Evolutionary conservation across 1,139 yeast species (phyloP).

Genomic region (Pichia sp.): DNA sequence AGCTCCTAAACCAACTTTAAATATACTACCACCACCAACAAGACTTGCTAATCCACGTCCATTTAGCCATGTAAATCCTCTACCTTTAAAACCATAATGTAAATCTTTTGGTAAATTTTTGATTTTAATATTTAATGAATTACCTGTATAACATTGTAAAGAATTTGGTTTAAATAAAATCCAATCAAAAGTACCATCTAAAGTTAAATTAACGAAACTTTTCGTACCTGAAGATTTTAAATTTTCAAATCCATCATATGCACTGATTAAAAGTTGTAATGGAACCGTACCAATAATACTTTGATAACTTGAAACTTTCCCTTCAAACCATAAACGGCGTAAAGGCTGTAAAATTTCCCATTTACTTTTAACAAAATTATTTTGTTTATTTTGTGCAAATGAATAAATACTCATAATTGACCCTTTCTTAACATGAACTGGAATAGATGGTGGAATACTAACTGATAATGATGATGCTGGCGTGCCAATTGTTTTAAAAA

Average conservation of each 20-base stretch:
- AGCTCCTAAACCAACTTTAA: conserved; percentile 39
- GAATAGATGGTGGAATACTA: conserved; percentile 52
- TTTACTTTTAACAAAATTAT: conserved; percentile 14
- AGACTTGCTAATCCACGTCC: conserved; percentile 58
- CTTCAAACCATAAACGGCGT: conserved; percentile 38
- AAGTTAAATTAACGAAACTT: conserved; percentile 38
- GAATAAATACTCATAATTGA: conserved; percentile 40
- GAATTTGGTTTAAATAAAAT: conserved; percentile 44
- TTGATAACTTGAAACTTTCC: conserved; percentile 35
- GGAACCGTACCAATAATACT: conserved; percentile 44
- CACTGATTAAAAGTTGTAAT: conserved; percentile 38
- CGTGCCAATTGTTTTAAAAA: conserved; percentile 38
- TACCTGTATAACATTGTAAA: conserved; percentile 48
- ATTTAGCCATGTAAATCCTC: conserved; percentile 43
- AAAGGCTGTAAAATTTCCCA: conserved; percentile 35
- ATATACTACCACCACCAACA: conserved; percentile 53
- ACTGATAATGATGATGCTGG: conserved; percentile 42
- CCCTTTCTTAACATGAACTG: conserved; percentile 42
- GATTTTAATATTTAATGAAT: conserved; percentile 37
- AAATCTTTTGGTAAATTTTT: conserved; percentile 38
- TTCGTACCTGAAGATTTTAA: conserved; percentile 18
- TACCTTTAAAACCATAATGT: conserved; percentile 32
- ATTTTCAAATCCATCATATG: conserved; percentile 19
- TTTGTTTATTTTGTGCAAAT: conserved; percentile 4
- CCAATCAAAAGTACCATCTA: conserved; percentile 61